Base-by-base conservation (phyloP, 345 rosid genomes). In the Excoecaria cochinchinensis region DNA sequence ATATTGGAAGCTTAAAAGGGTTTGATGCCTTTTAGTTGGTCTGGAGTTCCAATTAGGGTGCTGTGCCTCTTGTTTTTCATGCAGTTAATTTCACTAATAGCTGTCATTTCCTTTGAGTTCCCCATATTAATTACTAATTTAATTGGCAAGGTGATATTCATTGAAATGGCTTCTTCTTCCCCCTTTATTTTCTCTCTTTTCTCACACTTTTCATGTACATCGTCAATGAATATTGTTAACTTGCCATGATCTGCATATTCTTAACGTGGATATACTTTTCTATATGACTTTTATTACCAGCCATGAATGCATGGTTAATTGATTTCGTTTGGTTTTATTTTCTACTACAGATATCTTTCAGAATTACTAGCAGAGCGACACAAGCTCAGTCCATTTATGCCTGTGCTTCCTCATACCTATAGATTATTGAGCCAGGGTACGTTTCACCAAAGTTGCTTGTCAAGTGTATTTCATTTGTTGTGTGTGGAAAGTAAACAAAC, bases 351-450 rank as follows among this genome's bases (percentile, higher is more conserved):
- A 79, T 95, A 95, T 85, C 88, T 95, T 36, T 80, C 88, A 0
- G 98, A 90, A 81, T 83, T 95, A 74, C 77, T 90, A 40, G 95
- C 81, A 22, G 98, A 92, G 88, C 92, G 91, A 56, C 85, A 80
- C 74, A 95, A 95, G 82, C 82, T 95, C 25, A 81, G 56, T 80
- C 95, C 95, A 15, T 92, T 95, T 73, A 19, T 86, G 82, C 87
- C 90, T 4, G 92, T 95, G 75, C 83, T 95, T 39, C 95, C 94
- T 51, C 74, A 81, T 78, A 82, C 82, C 19, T 83, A 76, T 82
- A 86, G 92, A 39, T 80, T 95, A 82, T 78, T 93, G 78, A 91
- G 77, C 78, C 97, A 92, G 77, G 97, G 99, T 92, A 69, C 87
- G 90, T 76, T 67, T 84, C 76, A 1, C 55, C 16, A 36, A 47